Base-by-base conservation (phyloP, 2,329 filamentous ascomycete genomes). In the Colletotrichum sansevieriae region DNA sequence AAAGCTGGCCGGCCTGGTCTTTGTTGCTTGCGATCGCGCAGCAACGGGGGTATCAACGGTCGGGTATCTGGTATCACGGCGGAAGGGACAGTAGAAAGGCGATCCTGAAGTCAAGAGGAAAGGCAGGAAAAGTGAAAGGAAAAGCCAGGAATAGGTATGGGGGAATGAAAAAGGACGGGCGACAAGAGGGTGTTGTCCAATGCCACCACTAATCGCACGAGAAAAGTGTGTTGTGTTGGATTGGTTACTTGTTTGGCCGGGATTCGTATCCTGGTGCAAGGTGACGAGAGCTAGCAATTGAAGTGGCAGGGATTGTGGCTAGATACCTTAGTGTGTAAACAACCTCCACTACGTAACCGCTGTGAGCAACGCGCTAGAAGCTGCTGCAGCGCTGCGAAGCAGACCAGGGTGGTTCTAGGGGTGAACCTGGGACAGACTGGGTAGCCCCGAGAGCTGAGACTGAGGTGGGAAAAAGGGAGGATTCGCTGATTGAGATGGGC, bases 201-300 rank as follows among this genome's bases (percentile, higher is more conserved):
- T 60, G 33, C 55, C 62, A 60, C 55, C 22, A 51, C 49, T 15
- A 65, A 60, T 65, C 55, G 62, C 65, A 68, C 62, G 55, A 61
- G 62, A 60, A 65, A 59, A 68, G 49, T 59, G 63, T 61, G 63
- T 43, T 57, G 33, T 18, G 51, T 51, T 65, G 65, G 62, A 68
- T 60, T 68, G 65, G 61, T 49, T 65, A 55, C 25, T 57, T 65
- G 55, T 25, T 65, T 65, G 61, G 46, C 46, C 41, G 20, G 15
- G 41, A 29, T 29, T 29, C 29, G 61, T 54, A 65, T 4, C 25
- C 5, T 5, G 4, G 65, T 51, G 55, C 62, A 65, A 54, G 35
- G 62, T 60, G 62, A 68, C 65, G 62, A 52, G 54, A 54, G 61
- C 65, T 54, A 65, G 65, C 62, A 65, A 51, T 60, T 39, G 63